Evolutionary conservation across 352 stramenopile species (phyloP), one percentile per base, ranked within the genome.

Genomic region (Aphanomyces stellatus): DNA sequence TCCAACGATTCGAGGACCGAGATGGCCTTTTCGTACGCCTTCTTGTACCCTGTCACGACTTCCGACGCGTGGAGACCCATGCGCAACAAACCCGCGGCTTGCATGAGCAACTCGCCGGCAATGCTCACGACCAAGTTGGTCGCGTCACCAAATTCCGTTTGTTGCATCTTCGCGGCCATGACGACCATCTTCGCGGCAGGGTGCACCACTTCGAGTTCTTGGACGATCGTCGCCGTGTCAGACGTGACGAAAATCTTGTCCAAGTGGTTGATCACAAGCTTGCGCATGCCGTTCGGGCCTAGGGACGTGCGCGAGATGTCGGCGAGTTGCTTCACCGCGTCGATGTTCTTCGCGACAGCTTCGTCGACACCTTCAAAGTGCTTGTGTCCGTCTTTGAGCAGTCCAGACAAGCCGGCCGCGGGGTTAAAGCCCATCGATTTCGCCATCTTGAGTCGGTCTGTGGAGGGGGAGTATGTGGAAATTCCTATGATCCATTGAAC

Each of bases 211-310:
- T 99, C 94, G 33, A 98, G 80, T 79, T 99, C 97, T 57, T 96
- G 96, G n/a, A 99, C 85, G 74, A 99, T 99, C 15, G 97, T 98
- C n/a, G 96, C 96, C 42, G 97, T 98, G 82, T 99, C 97, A 65
- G 80, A 96, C 15, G 97, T 99, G 27, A 99, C 97, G 72, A 99
- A 98, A 70, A 99, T 99, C 80, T 99, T 99, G 66, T 99, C 97
- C 56, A 99, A 76, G 78, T 99, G 97, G 85, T 99, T 99, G 63
- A 99, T 97, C 56, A 99, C 95, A 51, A 99, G 88, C 82, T 99
- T 99, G 82, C 99, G 99, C 88, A 99, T 98, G 70, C 96, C 97
- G 77, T 99, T 99, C 5, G 97, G 97, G 19, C 97, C 97, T 59
- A 99, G 81, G 71, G 94, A 99, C 62, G 97, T 98, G 60, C 88